phyloP scores from a whole-genome alignment of 352 stramenopile species.

The Phytophthora crassamura region DNA sequence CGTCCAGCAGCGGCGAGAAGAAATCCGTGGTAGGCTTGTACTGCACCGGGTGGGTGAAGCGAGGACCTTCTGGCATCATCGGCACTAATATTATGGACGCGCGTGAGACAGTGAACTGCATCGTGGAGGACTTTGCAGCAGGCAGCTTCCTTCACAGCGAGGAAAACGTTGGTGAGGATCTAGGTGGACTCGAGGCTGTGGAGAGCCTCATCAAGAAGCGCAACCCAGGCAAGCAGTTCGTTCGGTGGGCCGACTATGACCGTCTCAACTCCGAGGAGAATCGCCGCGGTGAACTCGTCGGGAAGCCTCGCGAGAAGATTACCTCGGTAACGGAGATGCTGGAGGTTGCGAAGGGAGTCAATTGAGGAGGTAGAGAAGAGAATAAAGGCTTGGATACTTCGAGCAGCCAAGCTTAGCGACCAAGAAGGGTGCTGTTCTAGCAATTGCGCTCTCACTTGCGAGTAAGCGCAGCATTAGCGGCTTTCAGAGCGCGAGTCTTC shows the following conservation, averaged over 20 bases:
- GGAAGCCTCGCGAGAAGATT: conserved; percentile 86
- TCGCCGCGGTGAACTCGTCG: conserved; percentile 53
- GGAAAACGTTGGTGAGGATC: conserved; percentile 6
- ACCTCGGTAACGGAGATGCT: conserved; percentile 86
- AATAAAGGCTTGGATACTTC: not conserved
- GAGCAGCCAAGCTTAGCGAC: not conserved
- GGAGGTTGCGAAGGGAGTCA: conserved; percentile 33
- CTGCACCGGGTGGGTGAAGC: conserved; percentile 97
- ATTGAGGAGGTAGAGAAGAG: conserved; percentile 20
- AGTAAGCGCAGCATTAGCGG: conserved; percentile 48
- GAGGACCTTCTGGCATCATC: conserved; percentile 97
- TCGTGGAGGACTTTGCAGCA: conserved; percentile 89
- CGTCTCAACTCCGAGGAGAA: conserved; percentile 69
- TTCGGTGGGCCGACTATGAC: conserved; percentile 74
- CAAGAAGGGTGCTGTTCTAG: not conserved
- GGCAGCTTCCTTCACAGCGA: conserved; percentile 49
- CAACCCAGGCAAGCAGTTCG: conserved; percentile 68
- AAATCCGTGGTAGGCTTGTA: conserved; percentile 90
- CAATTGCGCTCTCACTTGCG: conserved; percentile 39
- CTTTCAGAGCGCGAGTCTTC: conserved; percentile 52
- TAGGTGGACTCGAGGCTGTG: conserved; percentile 52
- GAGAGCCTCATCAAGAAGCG: conserved; percentile 53
- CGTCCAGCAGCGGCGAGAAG: conserved; percentile 37
- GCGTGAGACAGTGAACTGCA: conserved; percentile 94
- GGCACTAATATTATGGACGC: conserved; percentile 98